A percentile compares a stretch with the other conserved stretches of the same genome.
Evolutionary conservation across 306 rosid species (phyloP).

Genomic region (Begonia peltatifolia): DNA sequence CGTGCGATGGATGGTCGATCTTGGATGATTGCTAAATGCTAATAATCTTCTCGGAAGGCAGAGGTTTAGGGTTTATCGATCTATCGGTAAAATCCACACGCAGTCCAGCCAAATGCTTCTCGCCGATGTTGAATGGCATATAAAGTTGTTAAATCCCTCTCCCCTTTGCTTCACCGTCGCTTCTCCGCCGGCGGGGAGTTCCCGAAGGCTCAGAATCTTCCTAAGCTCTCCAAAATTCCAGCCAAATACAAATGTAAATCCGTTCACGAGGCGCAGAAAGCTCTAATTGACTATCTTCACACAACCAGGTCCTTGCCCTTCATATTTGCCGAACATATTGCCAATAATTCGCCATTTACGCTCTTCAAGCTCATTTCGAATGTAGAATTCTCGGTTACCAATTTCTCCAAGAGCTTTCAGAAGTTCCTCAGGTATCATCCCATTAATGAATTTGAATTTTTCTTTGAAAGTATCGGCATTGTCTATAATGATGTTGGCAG

Average conservation of each 20-base stretch:
- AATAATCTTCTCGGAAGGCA: no score
- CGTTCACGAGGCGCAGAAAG: constrained; percentile 34
- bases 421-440: constrained; percentile 68
- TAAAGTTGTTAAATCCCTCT: no score
- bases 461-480: constrained; percentile 76
- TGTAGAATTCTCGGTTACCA: constrained; percentile 20
- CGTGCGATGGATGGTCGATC: no score
- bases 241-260: constrained; percentile 28
- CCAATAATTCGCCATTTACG: constrained; percentile 26
- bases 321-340: constrained; percentile 49
- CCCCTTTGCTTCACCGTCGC: constrained; percentile 16
- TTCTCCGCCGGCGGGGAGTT: constrained; percentile 14
- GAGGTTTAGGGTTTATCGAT: no score
- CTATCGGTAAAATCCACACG: no score
- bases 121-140: no score
- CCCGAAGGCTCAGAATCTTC: constrained; percentile 11
- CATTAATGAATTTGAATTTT: constrained; percentile 71
- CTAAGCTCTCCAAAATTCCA: constrained; percentile 20
- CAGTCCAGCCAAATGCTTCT: no score
- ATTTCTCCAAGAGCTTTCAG: constrained; percentile 24
- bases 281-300: constrained; percentile 58
- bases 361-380: constrained; percentile 36
- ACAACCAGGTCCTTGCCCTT: constrained; percentile 47
- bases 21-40: no score
- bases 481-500: constrained; percentile 15